These are phyloP conservation scores for Berberis thunbergii DNA, from an alignment of 164 flowering plant genomes.

Conservation along the genomic window DNA sequence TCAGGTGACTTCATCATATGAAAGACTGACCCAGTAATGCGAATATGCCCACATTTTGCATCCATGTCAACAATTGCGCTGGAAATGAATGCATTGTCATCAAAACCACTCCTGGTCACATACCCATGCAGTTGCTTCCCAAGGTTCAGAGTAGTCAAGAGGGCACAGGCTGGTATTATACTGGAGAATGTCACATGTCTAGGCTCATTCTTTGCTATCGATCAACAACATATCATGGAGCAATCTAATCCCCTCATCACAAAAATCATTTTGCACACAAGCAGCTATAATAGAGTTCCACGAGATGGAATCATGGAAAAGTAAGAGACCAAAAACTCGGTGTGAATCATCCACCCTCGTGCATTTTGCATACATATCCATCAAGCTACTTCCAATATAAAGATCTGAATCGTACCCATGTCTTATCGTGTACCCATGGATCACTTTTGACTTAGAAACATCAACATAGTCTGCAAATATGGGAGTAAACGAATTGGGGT, in stretches of 20 bases:
- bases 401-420: constrained; percentile 52
- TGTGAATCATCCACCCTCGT: constrained; percentile 44
- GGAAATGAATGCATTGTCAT: constrained; percentile 47
- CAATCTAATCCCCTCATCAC: constrained; percentile 59
- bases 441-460: constrained; percentile 61
- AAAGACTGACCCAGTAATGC: background rate
- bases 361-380: constrained; percentile 91
- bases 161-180: constrained; percentile 83
- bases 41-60: constrained; percentile 50
- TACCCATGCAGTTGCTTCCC: constrained; percentile 85
- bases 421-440: constrained; percentile 68
- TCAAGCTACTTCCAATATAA: constrained; percentile 71
- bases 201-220: constrained; percentile 46
- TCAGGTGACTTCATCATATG: background rate
- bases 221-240: constrained; percentile 74
- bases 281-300: constrained; percentile 89
- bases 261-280: constrained; percentile 75
- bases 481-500: constrained; percentile 80
- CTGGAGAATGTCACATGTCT: constrained; percentile 58
- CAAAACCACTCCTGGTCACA: constrained; percentile 42
- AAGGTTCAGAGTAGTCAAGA: constrained; percentile 57
- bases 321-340: constrained; percentile 40
- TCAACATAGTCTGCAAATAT: constrained; percentile 59
- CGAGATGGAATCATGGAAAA: constrained; percentile 51
- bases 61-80: constrained; percentile 66